Evolutionary conservation across 1,284 basidiomycete genomes (phyloP), one percentile per base, ranked within the genome.

Genomic region (Albatrellus sp.): DNA sequence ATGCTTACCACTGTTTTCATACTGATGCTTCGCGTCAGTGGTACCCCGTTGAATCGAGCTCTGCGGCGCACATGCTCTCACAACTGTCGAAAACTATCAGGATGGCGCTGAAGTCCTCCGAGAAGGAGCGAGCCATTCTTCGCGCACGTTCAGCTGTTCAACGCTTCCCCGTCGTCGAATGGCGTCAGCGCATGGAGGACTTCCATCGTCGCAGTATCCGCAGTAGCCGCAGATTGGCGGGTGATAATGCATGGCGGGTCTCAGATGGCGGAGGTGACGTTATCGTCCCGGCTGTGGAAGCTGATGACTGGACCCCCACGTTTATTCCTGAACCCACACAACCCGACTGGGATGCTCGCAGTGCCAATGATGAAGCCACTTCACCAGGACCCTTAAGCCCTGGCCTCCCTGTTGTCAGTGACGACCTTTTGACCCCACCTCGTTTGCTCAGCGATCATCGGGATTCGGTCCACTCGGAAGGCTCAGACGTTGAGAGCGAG

Each of bases 101-200:
- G 62, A 75, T 92, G 66, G 90, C 90, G 3, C 69, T 93, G 53
- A 93, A 88, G 62, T 92, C 90, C 6, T 80, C 83, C 0, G 77
- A 89, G 54, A 83, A 93, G 61, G 90, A 93, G 54, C 82, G 90
- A 50, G 89, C 90, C 9, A 80, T 94, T 55, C 73, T 94, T n/a
- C 85, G 90, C 59, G 90, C 90, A 33, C 79, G 90, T 41, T 93
- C 90, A 32, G 90, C 90, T 19, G 76, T 93, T 5, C 90, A 93
- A 57, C 86, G 90, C 58, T 94, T 94, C 83, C 90, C 90, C 6
- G 90, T 94, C 48, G 86, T 94, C 38, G 90, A 93, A 65, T 93
- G 90, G 90, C 86, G 90, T 58, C 90, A 93, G 60, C 78, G 87
- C 44, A 88, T 83, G 69, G 90, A 94, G 64, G 90, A 94, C 61